Base-by-base conservation (phyloP, 2,329 filamentous ascomycete genomes). In the Exophiala viscosa region DNA sequence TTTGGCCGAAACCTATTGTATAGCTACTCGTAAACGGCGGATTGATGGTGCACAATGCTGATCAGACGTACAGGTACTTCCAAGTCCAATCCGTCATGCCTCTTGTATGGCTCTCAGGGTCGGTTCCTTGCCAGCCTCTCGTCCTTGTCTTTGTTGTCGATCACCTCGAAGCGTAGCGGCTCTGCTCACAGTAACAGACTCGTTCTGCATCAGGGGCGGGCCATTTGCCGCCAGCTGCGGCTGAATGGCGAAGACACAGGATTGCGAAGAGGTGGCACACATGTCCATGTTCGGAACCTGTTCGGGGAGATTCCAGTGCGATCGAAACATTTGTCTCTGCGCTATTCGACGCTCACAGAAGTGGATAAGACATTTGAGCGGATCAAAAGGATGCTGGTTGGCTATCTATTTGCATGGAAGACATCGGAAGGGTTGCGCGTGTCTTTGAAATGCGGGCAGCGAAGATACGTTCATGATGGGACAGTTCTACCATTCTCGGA, bases 261-360 rank as follows among this genome's bases (percentile, higher is more conserved):
- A 63, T 33, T 58, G n/a, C 79, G 77, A 50, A 67, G 73, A 15
- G 83, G 88, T 71, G 92, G 92, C 3, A 96, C 91, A 0, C 80
- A 82, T 23, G 83, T 92, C 1, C 79, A 78, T 0, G 86, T 95
- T 5, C 82, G 85, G 50, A 85, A 96, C 66, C 74, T 96, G 1
- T 97, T 96, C 69, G 90, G 91, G 0, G 87, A 85, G 53, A 88
- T 96, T 82, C 90, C 92, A 0, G 92, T 96, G 10, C 84, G 92
- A 11, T 85, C 95, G 20, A 95, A 93, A 66, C 87, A 90, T 62
- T 81, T 90, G 57, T 81, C 81, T 0, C 61, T 83, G 2, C 70
- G 74, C 58, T 67, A 76, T 35, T 73, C 82, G 62, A 76, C 75
- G 60, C 60, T 76, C 9, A 65, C 74, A 18, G 73, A 84, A 43